Conservation (phyloP, 192 early-diverging fungal species). For the Linnemannia elongata region DNA sequence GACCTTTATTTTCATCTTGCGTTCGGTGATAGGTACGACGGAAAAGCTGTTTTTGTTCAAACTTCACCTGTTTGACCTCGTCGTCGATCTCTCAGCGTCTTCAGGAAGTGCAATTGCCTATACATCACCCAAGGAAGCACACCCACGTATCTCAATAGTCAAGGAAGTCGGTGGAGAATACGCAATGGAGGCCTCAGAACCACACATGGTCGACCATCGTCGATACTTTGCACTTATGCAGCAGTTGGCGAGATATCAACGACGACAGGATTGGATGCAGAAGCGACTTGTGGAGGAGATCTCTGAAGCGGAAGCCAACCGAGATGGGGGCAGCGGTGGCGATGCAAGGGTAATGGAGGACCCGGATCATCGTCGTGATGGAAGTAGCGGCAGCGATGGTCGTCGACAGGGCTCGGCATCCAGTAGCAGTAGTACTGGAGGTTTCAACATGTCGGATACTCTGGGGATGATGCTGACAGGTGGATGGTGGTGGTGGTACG, state of each 20-base stretch:
- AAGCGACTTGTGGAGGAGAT: conserved; percentile 10
- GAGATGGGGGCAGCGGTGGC: not conserved
- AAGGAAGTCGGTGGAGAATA: not conserved
- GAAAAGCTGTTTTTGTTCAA: conserved; percentile 65
- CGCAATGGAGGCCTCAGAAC: conserved; percentile 16
- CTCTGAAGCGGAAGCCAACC: not conserved
- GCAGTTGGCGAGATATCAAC: conserved; percentile 35
- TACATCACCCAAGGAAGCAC: conserved; percentile 8
- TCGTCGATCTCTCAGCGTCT: conserved; percentile 56
- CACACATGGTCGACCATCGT: conserved; percentile 42
- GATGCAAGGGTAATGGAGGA: not conserved
- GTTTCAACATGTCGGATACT: conserved; percentile 54
- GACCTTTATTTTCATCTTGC: not conserved
- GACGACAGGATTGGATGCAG: conserved; percentile 43
- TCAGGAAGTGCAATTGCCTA: not conserved
- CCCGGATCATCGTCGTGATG: not conserved
- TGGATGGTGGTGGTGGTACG: conserved; percentile 70
- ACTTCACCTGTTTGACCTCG: conserved; percentile 60
- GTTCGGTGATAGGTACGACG: conserved; percentile 58
- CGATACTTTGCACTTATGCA: conserved; percentile 61
- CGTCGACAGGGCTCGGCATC: not conserved
- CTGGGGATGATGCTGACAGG: conserved; percentile 57
- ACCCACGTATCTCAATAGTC: conserved; percentile 21
- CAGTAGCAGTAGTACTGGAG: not conserved
- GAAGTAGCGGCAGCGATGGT: not conserved